Conservation (phyloP, 805 yeast species). For the Lachancea fermentati region DNA sequence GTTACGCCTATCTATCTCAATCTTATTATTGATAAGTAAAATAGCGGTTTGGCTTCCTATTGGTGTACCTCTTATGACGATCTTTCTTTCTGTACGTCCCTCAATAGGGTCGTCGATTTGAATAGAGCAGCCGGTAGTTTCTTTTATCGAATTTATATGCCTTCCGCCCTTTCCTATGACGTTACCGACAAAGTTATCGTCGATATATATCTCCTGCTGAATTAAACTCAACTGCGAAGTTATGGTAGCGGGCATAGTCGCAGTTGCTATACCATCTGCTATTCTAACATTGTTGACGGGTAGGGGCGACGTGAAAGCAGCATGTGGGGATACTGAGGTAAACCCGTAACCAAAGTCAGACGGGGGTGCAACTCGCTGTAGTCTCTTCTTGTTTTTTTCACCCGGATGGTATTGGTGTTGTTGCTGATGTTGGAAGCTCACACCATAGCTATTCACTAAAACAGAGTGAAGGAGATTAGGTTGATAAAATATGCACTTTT, state of each 20-base stretch:
- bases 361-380: constrained; percentile 3
- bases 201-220: constrained; percentile 68
- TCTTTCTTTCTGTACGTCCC: constrained; percentile 51
- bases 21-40: constrained; percentile 63
- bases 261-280: constrained; percentile 15
- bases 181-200: constrained; percentile 73
- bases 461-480: constrained; percentile 29
- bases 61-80: constrained; percentile 63
- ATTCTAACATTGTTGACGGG: constrained; percentile 25
- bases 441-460: constrained; percentile 15
- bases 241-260: constrained; percentile 7
- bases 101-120: constrained; percentile 57
- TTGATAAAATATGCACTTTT: constrained; percentile 32
- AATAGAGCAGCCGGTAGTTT: constrained; percentile 69
- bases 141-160: constrained; percentile 71
- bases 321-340: constrained; percentile 23
- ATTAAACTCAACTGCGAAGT: constrained; percentile 36
- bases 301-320: constrained; percentile 24
- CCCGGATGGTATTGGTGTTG: constrained; percentile 26
- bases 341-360: constrained; percentile 5
- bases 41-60: constrained; percentile 69
- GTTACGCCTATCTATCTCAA: constrained; percentile 58
- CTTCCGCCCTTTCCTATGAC: constrained; percentile 85
- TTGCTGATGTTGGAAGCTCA: constrained; percentile 21
- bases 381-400: constrained; percentile 18